phyloP scores from a whole-genome alignment of 2,329 filamentous ascomycete genomes.

The Verticillium isaacii region DNA sequence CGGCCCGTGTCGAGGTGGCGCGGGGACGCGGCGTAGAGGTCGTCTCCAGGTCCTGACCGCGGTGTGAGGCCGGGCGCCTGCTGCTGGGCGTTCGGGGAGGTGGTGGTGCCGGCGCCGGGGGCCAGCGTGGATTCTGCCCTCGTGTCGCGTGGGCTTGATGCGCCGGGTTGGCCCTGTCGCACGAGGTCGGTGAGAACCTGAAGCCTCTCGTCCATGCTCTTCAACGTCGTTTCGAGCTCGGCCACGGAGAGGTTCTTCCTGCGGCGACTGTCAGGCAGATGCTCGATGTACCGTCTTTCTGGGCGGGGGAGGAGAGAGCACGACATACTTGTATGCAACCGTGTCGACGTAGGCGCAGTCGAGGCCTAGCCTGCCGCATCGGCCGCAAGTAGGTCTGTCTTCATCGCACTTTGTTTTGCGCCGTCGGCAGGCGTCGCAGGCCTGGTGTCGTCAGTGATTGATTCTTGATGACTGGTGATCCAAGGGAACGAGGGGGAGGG shows the following conservation, averaged over 20 bases:
- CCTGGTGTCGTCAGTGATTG: neutral
- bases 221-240: conserved; percentile 1
- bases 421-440: conserved; percentile 2
- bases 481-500: neutral
- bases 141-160: neutral
- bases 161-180: neutral
- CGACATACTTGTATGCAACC: conserved; percentile 3
- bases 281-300: neutral
- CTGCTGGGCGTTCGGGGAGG: neutral
- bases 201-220: conserved; percentile 4
- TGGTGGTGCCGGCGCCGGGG: neutral
- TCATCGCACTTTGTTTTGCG: conserved; percentile 7
- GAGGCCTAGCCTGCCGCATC: conserved; percentile 4
- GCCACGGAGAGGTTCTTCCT: conserved; percentile 5
- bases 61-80: neutral
- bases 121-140: too few relatives aligned
- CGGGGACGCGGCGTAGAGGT: neutral
- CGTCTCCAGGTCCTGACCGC: neutral
- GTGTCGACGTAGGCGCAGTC: conserved; percentile 5
- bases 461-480: neutral
- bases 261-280: neutral
- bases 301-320: neutral
- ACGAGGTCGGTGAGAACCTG: neutral
- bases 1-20: neutral
- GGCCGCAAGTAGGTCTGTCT: conserved; percentile 1